phyloP scores from a whole-genome alignment of 2,329 filamentous ascomycete genomes.

The Domatiomyces globalis region DNA sequence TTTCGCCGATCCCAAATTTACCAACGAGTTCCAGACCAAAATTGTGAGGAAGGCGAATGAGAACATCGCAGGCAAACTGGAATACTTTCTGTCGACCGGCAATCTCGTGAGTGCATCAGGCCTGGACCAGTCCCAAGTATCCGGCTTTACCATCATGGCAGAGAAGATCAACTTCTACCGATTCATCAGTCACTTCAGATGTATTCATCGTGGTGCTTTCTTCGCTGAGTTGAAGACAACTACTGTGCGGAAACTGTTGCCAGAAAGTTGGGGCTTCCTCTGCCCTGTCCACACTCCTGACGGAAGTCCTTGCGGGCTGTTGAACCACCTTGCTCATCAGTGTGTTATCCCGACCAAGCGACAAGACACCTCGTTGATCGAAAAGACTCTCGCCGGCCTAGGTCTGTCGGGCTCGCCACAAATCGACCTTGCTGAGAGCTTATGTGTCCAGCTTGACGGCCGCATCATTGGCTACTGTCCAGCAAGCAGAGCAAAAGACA shows the following conservation, averaged over 20 bases:
- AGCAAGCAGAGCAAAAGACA: constrained; percentile 64
- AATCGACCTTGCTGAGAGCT: constrained; percentile 65
- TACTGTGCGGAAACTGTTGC: constrained; percentile 83
- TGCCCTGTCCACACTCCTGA: constrained; percentile 97
- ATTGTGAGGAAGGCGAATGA: constrained; percentile 74
- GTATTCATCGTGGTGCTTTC: constrained; percentile 98
- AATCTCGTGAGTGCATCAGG: constrained; percentile 85
- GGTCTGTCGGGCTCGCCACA: constrained; percentile 65
- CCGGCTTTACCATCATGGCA: constrained; percentile 89
- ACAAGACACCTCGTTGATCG: constrained; percentile 60
- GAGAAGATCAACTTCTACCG: constrained; percentile 98
- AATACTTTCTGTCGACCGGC: constrained; percentile 93
- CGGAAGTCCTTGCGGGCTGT: constrained; percentile 80
- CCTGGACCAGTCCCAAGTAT: constrained; percentile 83
- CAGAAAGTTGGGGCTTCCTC: constrained; percentile 95
- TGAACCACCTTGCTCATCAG: constrained; percentile 92
- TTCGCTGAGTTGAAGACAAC: constrained; percentile 97
- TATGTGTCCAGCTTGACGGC: constrained; percentile 82
- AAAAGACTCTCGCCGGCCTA: constrained; percentile 60
- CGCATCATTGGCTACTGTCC: constrained; percentile 81
- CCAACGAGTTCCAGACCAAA: constrained; percentile 61
- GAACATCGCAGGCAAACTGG: constrained; percentile 70
- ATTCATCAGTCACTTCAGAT: constrained; percentile 97
- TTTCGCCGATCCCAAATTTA: constrained; percentile 65
- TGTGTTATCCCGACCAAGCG: constrained; percentile 71